phyloP scores from a whole-genome alignment of 2,329 filamentous ascomycete genomes.

The Aspergillus sp. region DNA sequence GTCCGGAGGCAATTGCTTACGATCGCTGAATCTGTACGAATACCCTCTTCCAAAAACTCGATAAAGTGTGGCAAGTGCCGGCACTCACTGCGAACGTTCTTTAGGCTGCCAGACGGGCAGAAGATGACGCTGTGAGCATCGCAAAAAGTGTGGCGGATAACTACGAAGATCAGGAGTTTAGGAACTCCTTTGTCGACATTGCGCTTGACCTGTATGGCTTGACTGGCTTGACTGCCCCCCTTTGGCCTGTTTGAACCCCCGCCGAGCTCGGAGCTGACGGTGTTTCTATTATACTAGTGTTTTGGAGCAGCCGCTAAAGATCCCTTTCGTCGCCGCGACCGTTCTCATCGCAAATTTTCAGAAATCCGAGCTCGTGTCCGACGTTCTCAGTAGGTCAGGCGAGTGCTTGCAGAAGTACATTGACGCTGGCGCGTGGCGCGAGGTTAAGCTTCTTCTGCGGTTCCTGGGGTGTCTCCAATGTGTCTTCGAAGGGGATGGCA shows the following conservation, averaged over 20 bases:
- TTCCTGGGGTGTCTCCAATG: slow-evolving; percentile 85
- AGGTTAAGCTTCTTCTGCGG: slow-evolving; percentile 86
- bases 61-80: slow-evolving; percentile 7
- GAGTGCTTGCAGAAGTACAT: slow-evolving; percentile 68
- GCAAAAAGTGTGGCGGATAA: slow-evolving; percentile 78
- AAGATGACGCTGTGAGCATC: slow-evolving; percentile 75
- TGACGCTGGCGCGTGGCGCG: slow-evolving; percentile 76
- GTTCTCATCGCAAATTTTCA: slow-evolving; percentile 76
- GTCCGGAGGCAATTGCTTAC: slow-evolving; percentile 76
- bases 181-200: slow-evolving; percentile 71
- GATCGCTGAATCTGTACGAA: slow-evolving; percentile 71
- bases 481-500: slow-evolving; percentile 76
- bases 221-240: slow-evolving; percentile 2
- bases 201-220: slow-evolving; percentile 67
- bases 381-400: slow-evolving; percentile 67
- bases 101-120: slow-evolving; percentile 69
- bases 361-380: slow-evolving; percentile 71
- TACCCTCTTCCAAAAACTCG: slow-evolving; percentile 8
- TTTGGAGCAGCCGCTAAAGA: slow-evolving; percentile 93
- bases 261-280: slow-evolving; percentile 20
- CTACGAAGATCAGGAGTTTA: slow-evolving; percentile 80
- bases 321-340: slow-evolving; percentile 87
- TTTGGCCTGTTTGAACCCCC: background rate
- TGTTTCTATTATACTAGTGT: slow-evolving; percentile 48
- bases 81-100: slow-evolving; percentile 9